Evolutionary conservation across 305 asterid genomes (phyloP).

Genomic region (Solanum hybrid): DNA sequence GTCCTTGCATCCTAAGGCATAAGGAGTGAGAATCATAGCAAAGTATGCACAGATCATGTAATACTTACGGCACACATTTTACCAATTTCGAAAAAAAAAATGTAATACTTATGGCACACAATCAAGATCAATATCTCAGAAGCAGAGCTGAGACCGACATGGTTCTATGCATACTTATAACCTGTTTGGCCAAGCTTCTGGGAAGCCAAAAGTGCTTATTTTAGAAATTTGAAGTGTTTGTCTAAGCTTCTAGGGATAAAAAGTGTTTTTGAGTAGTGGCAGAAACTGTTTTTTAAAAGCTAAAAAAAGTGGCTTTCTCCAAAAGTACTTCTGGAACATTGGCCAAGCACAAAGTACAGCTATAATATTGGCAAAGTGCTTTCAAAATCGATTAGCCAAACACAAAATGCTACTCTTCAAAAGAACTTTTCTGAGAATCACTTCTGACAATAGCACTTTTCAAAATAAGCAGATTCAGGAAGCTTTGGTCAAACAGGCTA

Average conservation of each 20-base stretch:
- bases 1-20: conserved; percentile 43
- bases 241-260: background rate
- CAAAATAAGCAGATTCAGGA: background rate
- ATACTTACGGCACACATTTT: background rate
- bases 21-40: conserved; percentile 32
- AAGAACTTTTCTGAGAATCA: background rate
- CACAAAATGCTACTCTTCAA: background rate
- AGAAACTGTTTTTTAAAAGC: background rate
- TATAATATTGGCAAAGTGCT: background rate
- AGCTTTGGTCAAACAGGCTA: background rate
- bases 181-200: background rate
- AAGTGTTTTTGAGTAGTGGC: background rate
- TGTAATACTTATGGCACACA: conserved; percentile 2
- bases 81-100: background rate
- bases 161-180: background rate
- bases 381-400: background rate
- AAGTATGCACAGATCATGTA: conserved; percentile 15
- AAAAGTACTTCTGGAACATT: background rate
- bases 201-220: background rate
- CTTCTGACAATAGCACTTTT: background rate
- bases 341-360: background rate
- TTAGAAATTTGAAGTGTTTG: background rate
- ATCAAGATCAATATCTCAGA: conserved; percentile 1
- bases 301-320: background rate
- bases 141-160: background rate